These are phyloP conservation scores for Magnolia officinalis DNA, from an alignment of 164 flowering plant genomes.

Conservation along the genomic window DNA sequence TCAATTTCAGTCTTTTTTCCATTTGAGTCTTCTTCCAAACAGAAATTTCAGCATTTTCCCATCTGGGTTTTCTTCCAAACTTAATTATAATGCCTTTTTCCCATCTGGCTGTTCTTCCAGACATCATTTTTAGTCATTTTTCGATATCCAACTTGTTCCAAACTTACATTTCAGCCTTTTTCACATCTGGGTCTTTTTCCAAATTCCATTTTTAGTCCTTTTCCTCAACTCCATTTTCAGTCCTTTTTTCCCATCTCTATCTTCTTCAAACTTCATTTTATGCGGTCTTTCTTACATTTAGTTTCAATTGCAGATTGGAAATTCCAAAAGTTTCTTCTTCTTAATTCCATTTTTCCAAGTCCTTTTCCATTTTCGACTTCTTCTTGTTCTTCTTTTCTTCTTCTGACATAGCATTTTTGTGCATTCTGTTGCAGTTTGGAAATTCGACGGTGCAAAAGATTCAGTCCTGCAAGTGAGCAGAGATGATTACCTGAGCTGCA, in stretches of 20 bases:
- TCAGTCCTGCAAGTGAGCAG: conserved; percentile 51
- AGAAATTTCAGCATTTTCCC: neutral
- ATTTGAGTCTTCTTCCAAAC: neutral
- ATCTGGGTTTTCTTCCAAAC: neutral
- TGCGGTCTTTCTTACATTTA: too few relatives aligned
- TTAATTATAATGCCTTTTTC: neutral
- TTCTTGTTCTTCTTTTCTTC: neutral
- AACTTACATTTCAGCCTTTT: too few relatives aligned
- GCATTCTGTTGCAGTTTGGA: conserved; percentile 33
- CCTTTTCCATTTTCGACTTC: neutral
- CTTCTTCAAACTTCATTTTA: too few relatives aligned
- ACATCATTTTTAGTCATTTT: neutral
- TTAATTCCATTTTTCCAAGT: neutral
- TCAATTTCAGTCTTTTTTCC: neutral
- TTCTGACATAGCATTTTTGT: neutral
- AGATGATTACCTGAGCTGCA: conserved; percentile 29
- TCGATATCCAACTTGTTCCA: neutral
- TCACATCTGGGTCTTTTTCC: too few relatives aligned
- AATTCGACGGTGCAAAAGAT: conserved; percentile 34
- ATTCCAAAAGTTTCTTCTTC: neutral
- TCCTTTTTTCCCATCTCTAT: too few relatives aligned
- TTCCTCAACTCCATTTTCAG: too few relatives aligned
- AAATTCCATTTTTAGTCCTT: too few relatives aligned
- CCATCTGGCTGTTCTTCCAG: neutral
- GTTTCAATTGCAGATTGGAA: too few relatives aligned